Conservation (phyloP, 148 eudicot genomes). For the Heliosperma pusillum region DNA sequence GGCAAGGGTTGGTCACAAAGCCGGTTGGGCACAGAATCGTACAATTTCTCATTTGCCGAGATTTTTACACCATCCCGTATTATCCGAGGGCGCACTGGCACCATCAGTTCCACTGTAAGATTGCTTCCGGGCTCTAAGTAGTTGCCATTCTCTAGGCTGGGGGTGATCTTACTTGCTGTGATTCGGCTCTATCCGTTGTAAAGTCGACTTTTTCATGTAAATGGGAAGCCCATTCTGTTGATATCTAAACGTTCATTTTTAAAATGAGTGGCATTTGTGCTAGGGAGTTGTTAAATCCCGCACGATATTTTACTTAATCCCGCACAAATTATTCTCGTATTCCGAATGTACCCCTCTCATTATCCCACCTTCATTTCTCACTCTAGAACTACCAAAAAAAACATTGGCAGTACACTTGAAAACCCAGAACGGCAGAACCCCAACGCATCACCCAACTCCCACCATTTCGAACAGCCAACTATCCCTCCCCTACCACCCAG, state of each 20-base stretch:
- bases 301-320: no score
- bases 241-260: slow-evolving; percentile 1
- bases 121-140: slow-evolving; percentile 70
- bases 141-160: background rate
- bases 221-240: slow-evolving; percentile 22
- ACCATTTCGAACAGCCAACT: no score
- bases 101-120: slow-evolving; percentile 49
- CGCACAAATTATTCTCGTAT: no score
- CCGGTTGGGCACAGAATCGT: slow-evolving; percentile 73
- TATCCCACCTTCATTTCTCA: no score
- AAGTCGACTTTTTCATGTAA: slow-evolving; percentile 20
- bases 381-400: no score
- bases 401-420: no score
- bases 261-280: background rate
- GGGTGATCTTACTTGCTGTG: background rate
- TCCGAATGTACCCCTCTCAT: no score
- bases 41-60: slow-evolving; percentile 57
- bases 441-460: no score
- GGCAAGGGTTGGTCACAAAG: slow-evolving; percentile 86
- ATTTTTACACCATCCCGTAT: slow-evolving; percentile 74
- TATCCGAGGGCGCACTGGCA: slow-evolving; percentile 57
- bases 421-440: no score
- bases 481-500: no score
- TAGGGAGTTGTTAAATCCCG: no score
- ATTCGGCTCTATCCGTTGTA: slow-evolving; percentile 15